Evolutionary conservation across 805 yeast species (phyloP).

Genomic region (Starmera dryadoides): DNA sequence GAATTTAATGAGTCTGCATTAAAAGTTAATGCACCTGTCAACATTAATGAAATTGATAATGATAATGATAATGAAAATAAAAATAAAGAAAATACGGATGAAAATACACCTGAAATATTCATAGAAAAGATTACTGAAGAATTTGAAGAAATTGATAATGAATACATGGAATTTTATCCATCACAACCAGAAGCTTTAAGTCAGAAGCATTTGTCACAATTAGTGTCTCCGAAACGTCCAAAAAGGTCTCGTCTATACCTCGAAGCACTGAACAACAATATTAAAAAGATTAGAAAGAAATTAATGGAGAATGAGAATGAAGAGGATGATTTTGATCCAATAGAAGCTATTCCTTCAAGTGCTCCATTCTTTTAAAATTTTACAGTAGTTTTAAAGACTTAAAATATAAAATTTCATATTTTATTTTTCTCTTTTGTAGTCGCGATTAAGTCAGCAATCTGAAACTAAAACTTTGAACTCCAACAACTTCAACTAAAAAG

Average conservation of each 20-base stretch:
- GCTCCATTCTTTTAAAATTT: conserved; percentile 4
- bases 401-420: too few species aligned
- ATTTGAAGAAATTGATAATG: conserved; percentile 15
- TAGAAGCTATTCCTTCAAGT: conserved; percentile 8
- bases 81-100: background rate
- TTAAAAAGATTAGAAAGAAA: background rate
- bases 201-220: background rate
- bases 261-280: background rate
- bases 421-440: too few species aligned
- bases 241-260: background rate
- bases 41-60: background rate
- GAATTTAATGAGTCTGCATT: too few species aligned
- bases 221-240: background rate
- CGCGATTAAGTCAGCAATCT: too few species aligned
- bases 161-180: conserved; percentile 21
- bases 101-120: background rate
- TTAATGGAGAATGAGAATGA: background rate
- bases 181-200: conserved; percentile 19
- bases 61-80: background rate
- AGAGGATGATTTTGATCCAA: background rate
- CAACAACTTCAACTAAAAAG: too few species aligned
- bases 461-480: too few species aligned
- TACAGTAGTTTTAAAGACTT: too few species aligned
- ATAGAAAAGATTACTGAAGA: conserved; percentile 6
- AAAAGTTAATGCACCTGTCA: too few species aligned